Percentiles rank a stretch among this genome's conserved stretches.
Evolutionary conservation across 192 early-diverging fungal species (phyloP).

Genomic region (Oehlia diaphana): DNA sequence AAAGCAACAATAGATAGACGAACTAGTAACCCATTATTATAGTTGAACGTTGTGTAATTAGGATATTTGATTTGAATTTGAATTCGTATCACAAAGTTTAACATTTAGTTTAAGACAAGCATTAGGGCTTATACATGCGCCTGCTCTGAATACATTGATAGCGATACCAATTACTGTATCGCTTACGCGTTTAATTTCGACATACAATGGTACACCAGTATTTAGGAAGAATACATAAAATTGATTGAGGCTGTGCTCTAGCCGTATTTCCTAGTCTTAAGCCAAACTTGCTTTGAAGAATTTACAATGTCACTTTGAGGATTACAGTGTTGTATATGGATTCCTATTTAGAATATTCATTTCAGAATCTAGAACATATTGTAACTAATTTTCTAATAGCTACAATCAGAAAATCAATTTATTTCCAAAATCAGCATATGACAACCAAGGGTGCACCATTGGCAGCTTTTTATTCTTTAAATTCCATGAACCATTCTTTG

Average conservation of each 20-base stretch:
- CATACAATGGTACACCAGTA: background rate
- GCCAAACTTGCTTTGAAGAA: background rate
- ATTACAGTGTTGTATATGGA: conserved; percentile 57
- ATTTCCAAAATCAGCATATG: background rate
- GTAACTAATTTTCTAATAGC: conserved; percentile 68
- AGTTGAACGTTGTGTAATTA: too few relatives aligned
- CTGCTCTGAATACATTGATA: too few relatives aligned
- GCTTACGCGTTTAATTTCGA: too few relatives aligned
- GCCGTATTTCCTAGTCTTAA: background rate
- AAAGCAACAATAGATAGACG: background rate
- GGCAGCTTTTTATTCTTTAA: background rate
- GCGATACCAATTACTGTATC: too few relatives aligned
- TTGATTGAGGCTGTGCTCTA: too few relatives aligned
- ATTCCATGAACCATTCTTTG: background rate
- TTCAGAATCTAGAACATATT: conserved; percentile 68
- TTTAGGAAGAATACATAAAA: background rate
- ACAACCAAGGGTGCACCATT: background rate
- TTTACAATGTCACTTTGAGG: background rate
- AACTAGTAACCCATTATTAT: background rate
- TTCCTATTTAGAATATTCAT: conserved; percentile 54
- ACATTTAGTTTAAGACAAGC: conserved; percentile 91
- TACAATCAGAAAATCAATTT: background rate
- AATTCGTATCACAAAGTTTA: conserved; percentile 85
- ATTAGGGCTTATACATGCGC: conserved; percentile 65
- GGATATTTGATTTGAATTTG: conserved; percentile 53